Evolutionary conservation across 352 stramenopile species (phyloP), one percentile per base, ranked within the genome.

Genomic region (Globisporangium paddicum): DNA sequence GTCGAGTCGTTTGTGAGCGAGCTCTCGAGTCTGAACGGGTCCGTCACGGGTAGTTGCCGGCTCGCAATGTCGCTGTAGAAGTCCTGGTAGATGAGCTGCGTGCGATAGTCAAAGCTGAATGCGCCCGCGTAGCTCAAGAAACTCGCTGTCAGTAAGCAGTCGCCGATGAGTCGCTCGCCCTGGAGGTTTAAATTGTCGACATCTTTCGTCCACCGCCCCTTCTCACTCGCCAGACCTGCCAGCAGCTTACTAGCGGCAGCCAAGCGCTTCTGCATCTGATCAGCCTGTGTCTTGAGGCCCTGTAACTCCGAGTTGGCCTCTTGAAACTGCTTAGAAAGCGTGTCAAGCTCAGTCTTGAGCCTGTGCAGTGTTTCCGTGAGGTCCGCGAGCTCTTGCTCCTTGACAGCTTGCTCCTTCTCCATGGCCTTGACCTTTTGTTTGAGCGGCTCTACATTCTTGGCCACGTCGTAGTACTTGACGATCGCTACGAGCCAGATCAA

Each of bases 401-500:
- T 95, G 21, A 96, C 63, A 0, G 77, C 78, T 58, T 98, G 92
- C 58, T 98, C 89, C 58, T 98, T 98, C 57, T 96, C 87, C 79
- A 96, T 92, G 0, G 90, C 87, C 55, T 96, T 97, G 3, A 98
- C 94, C 57, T 97, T 97, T 18, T 86, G 69, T 42, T 82, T 77
- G 38, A 98, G 62, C 0, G 95, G 95, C 34, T 98, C 91, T 3
- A 98, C 95, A 51, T 98, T 98, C 50, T 93, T 93, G 9, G 95
- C 94, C 10, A 98, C 90, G 34, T 98, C 92, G 58, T 98, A 94
- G 69, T 98, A 98, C 60, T 98, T 98, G 45, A 96, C 83, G 57
- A 98, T 97, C 19, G 95, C 95, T 13, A 95, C 78, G 13, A 98
- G 92, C 95, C 95, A 98, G 32, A 93, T 87, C 5, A 98, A 77